phyloP scores from a whole-genome alignment of 306 rosid genomes.

The Psophocarpus tetragonolobus region DNA sequence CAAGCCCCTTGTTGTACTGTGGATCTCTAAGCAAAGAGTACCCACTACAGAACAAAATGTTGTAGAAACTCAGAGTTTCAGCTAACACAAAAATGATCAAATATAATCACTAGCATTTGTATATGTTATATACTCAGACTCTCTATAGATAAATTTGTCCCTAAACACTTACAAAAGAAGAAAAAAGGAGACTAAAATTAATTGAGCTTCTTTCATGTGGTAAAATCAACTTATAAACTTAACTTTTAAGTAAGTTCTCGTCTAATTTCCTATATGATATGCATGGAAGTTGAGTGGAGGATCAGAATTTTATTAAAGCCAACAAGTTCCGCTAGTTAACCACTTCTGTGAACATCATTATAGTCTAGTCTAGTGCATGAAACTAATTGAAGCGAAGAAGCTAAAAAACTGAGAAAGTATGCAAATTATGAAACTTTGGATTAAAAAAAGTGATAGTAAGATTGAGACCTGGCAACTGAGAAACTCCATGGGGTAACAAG shows the following conservation, averaged over 20 bases:
- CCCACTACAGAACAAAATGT: constrained; percentile 53
- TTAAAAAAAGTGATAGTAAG: neutral
- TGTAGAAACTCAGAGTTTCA: neutral
- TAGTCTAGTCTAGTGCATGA: neutral
- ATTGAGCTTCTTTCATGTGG: neutral
- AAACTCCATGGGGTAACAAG: constrained; percentile 81
- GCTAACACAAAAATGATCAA: neutral
- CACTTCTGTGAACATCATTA: neutral
- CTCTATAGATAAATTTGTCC: neutral
- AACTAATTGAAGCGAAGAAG: neutral
- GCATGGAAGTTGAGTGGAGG: neutral
- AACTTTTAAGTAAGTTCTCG: neutral
- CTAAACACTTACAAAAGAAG: neutral
- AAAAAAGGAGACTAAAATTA: neutral
- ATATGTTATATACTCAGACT: neutral
- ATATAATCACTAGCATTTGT: neutral
- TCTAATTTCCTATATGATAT: neutral
- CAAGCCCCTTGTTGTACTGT: constrained; percentile 81
- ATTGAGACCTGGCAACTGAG: constrained; percentile 75
- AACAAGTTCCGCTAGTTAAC: neutral
- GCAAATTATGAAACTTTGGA: neutral
- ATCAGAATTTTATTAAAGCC: neutral
- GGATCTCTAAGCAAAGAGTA: constrained; percentile 80
- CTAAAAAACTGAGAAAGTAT: neutral
- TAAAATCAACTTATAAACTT: neutral